Evolutionary conservation across 2,329 filamentous ascomycete species (phyloP).

Genomic region (Rutstroemia sp.): DNA sequence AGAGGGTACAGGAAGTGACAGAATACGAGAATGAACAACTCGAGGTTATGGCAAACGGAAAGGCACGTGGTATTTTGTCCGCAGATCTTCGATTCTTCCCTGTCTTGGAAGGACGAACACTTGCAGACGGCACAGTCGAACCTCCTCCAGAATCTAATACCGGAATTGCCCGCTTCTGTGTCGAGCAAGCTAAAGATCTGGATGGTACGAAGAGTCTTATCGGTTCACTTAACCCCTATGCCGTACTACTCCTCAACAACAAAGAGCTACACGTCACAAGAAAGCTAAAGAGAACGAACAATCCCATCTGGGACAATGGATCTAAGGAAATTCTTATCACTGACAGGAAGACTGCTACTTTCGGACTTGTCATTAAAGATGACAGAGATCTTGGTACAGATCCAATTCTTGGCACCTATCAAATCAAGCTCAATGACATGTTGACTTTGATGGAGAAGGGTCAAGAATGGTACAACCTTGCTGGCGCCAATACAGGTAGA

Average conservation of each 20-base stretch:
- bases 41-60: conserved; percentile 78
- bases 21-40: conserved; percentile 80
- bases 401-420: conserved; percentile 81
- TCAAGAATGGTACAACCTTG: conserved; percentile 91
- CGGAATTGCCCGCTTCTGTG: conserved; percentile 85
- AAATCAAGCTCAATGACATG: conserved; percentile 93
- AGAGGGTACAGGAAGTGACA: conserved; percentile 68
- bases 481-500: conserved; percentile 72
- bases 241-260: conserved; percentile 78
- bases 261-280: conserved; percentile 85
- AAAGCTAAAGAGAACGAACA: conserved; percentile 94
- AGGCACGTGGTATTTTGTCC: conserved; percentile 70
- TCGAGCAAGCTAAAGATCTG: conserved; percentile 94
- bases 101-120: conserved; percentile 65
- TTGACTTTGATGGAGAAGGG: conserved; percentile 84
- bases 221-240: conserved; percentile 87
- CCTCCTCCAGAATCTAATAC: conserved; percentile 85
- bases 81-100: conserved; percentile 93
- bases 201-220: conserved; percentile 89
- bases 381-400: conserved; percentile 80
- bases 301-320: conserved; percentile 90
- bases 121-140: conserved; percentile 69
- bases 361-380: conserved; percentile 92
- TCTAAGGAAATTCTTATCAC: conserved; percentile 94
- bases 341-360: conserved; percentile 80